phyloP scores from a whole-genome alignment of 2,329 filamentous ascomycete species.

The Neopestalotiopsis clavispora region DNA sequence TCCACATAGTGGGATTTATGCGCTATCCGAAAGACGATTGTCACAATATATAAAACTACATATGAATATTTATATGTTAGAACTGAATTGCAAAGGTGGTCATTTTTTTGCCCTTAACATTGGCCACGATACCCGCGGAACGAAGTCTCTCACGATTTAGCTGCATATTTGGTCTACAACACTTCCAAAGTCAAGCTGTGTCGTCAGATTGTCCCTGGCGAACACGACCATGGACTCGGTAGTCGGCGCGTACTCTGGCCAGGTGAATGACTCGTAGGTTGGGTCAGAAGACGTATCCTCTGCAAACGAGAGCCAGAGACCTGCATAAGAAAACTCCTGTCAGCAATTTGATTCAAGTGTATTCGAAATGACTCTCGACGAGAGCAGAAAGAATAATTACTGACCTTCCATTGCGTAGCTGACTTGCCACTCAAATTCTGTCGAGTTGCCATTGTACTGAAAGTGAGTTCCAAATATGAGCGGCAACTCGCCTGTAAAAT shows the following conservation, averaged over 20 bases:
- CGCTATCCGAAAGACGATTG: too few relatives aligned
- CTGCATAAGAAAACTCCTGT: background rate
- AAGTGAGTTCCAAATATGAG: conserved; percentile 36
- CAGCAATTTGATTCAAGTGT: too few relatives aligned
- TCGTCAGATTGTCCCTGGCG: conserved; percentile 4
- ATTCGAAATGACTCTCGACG: too few relatives aligned
- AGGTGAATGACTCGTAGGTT: background rate
- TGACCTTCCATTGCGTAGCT: conserved; percentile 32
- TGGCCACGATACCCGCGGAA: too few relatives aligned
- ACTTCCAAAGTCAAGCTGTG: conserved; percentile 4
- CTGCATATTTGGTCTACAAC: conserved; percentile 5
- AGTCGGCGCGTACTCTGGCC: conserved; percentile 6
- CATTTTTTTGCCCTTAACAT: too few relatives aligned
- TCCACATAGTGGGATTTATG: too few relatives aligned
- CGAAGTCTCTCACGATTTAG: background rate
- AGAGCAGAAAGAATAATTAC: background rate
- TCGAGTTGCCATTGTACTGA: conserved; percentile 34
- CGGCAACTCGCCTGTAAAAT: conserved; percentile 31
- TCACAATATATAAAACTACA: too few relatives aligned
- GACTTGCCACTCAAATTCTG: conserved; percentile 34
- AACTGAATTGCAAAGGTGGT: too few relatives aligned
- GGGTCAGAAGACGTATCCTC: background rate
- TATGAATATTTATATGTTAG: too few relatives aligned
- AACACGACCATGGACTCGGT: background rate
- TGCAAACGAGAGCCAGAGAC: conserved; percentile 12